Percentiles rank a stretch among this genome's conserved stretches.
Evolutionary conservation across 2,329 filamentous ascomycete species (phyloP).

Genomic region (Stachybotrys chartarum): DNA sequence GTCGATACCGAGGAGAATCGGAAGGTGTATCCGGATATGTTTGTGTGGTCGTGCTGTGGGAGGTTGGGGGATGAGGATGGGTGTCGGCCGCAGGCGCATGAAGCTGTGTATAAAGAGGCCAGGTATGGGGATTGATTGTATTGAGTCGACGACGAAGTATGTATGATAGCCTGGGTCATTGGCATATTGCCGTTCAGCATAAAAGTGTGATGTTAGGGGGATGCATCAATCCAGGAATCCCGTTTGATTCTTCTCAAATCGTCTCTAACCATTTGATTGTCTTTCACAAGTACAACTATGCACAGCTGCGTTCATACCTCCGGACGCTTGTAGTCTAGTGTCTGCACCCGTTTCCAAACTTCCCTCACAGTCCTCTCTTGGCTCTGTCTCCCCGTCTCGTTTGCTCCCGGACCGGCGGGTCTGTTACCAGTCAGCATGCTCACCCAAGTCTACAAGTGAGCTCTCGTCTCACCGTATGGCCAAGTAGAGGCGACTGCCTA

Average conservation of each 20-base stretch:
- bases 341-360: constrained; percentile 62
- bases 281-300: too few species aligned
- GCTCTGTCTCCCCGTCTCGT: constrained; percentile 56
- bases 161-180: too few species aligned
- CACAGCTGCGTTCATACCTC: constrained; percentile 32
- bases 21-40: constrained; percentile 9
- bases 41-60: constrained; percentile 14
- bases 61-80: background rate
- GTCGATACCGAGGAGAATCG: constrained; percentile 9
- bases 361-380: constrained; percentile 67
- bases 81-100: background rate
- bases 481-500: constrained; percentile 65
- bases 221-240: too few species aligned
- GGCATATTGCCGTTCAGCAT: too few species aligned
- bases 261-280: too few species aligned
- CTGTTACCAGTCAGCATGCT: constrained; percentile 24
- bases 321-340: constrained; percentile 60
- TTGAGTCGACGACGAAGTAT: too few species aligned
- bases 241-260: too few species aligned
- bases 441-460: background rate
- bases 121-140: background rate
- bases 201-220: too few species aligned
- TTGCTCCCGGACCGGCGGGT: constrained; percentile 54
- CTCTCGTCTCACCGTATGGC: constrained; percentile 48
- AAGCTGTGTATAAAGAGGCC: background rate